Base-by-base conservation (phyloP, 768 basidiomycete genomes). In the Vishniacozyma victoriae region DNA sequence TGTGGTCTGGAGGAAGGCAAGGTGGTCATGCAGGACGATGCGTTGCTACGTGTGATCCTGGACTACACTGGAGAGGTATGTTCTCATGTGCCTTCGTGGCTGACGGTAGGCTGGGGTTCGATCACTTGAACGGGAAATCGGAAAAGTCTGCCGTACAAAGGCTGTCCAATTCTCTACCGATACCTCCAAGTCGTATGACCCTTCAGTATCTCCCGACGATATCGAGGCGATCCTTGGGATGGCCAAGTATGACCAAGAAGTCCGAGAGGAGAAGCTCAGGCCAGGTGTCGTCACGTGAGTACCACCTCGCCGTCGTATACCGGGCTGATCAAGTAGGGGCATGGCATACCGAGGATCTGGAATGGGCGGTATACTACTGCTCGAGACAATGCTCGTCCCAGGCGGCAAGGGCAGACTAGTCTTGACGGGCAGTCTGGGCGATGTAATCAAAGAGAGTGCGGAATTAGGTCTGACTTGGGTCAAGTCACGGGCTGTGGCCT, bases 371-470 rank as follows among this genome's bases (percentile, higher is more conserved):
- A 65, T 73, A 22, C 62, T 92, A 23, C 84, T 87, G 1, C 85
- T 93, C 19, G 91, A 95, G 73, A 86, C 85, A 27, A 82, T 83
- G 18, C 76, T 78, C 3, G 76, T 90, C 1, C 88, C 89, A 12
- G 50, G 54, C 22, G 90, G 89, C 1, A 72, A 72, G 16, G 90
- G 90, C 1, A 73, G 73, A 47, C 71, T 93, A 55, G 84, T 82
- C 62, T 70, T 88, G 54, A 93, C 89, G 0, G 90, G 90, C 4
- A 83, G 82, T 59, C 71, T 93, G 35, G 90, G 90, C 3, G 87
- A 89, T 44, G 88, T 91, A 15, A 90, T 95, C 74, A 85, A 85
- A 69, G 91, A 96, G 75, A 88, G 86, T 52, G 89, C 83, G 6
- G 86, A 88, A 64, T 76, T 96, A 37, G 88, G 88, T 1, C 73